Evolutionary conservation across 1,284 basidiomycete genomes (phyloP).

Genomic region (Leccinum ambiguum): DNA sequence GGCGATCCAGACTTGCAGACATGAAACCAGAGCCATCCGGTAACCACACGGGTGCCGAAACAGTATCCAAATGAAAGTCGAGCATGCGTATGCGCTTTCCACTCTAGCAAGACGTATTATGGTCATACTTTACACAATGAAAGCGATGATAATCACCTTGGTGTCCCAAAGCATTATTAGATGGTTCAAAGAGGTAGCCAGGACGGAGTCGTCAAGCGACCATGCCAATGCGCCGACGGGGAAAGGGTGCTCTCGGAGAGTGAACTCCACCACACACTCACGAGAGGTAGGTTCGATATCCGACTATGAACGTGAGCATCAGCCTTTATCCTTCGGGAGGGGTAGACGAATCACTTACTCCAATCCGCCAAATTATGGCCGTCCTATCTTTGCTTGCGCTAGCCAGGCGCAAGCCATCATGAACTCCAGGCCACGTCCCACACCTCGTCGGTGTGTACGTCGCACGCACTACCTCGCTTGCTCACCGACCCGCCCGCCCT

Average conservation of each 20-base stretch:
- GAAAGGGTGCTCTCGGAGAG: constrained; percentile 74
- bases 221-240: constrained; percentile 83
- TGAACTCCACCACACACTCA: constrained; percentile 60
- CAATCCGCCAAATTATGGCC: constrained; percentile 88
- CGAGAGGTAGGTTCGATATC: constrained; percentile 50
- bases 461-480: too few species aligned
- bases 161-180: constrained; percentile 86
- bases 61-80: constrained; percentile 77
- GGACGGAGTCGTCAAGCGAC: constrained; percentile 83
- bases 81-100: constrained; percentile 66
- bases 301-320: constrained; percentile 35
- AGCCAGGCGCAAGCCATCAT: constrained; percentile 82
- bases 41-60: constrained; percentile 87
- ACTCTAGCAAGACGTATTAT: constrained; percentile 45
- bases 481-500: too few species aligned
- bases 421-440: constrained; percentile 95
- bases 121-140: neutral
- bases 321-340: constrained; percentile 8
- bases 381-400: constrained; percentile 86
- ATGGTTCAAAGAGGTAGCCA: constrained; percentile 81
- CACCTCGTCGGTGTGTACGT: too few species aligned
- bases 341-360: constrained; percentile 49
- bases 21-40: constrained; percentile 90
- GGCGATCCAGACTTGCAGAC: constrained; percentile 87
- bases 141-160: constrained; percentile 49